Evolutionary conservation across 2,329 filamentous ascomycete genomes (phyloP).

Genomic region (Emmonsiellopsis sp.): DNA sequence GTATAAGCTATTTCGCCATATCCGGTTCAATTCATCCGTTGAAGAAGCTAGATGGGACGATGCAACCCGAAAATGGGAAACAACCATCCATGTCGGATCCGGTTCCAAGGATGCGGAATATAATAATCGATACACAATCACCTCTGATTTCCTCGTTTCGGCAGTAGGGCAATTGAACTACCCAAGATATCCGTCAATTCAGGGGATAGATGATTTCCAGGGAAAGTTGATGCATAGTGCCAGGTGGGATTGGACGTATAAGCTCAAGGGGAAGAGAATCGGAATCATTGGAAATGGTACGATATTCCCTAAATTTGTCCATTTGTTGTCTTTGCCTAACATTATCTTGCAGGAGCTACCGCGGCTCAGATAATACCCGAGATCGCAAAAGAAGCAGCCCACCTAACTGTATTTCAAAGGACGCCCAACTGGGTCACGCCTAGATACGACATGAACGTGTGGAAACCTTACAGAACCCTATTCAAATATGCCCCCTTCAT

Average conservation of each 20-base stretch:
- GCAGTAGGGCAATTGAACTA: conserved; percentile 51
- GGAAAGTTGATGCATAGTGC: conserved; percentile 49
- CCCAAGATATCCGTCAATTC: conserved; percentile 41
- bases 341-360: conserved; percentile 38
- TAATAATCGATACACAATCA: conserved; percentile 42
- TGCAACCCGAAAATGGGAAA: conserved; percentile 40
- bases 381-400: conserved; percentile 40
- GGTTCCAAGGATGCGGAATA: conserved; percentile 49
- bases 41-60: conserved; percentile 48
- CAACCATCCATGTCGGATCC: conserved; percentile 35
- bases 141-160: conserved; percentile 47
- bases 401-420: conserved; percentile 47
- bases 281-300: conserved; percentile 51
- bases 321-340: not conserved
- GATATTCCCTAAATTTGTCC: not conserved
- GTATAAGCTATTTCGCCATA: conserved; percentile 46
- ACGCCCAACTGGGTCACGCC: conserved; percentile 52
- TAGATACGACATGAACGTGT: conserved; percentile 40
- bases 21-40: conserved; percentile 48
- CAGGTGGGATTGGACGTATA: conserved; percentile 52
- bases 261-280: conserved; percentile 45
- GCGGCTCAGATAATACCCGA: conserved; percentile 51
- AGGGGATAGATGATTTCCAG: conserved; percentile 38
- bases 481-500: conserved; percentile 43
- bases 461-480: conserved; percentile 31